Percentiles rank a stretch among this genome's conserved stretches.
Evolutionary conservation across 352 stramenopile genomes (phyloP).

Genomic region (Phytopythium sindhum): DNA sequence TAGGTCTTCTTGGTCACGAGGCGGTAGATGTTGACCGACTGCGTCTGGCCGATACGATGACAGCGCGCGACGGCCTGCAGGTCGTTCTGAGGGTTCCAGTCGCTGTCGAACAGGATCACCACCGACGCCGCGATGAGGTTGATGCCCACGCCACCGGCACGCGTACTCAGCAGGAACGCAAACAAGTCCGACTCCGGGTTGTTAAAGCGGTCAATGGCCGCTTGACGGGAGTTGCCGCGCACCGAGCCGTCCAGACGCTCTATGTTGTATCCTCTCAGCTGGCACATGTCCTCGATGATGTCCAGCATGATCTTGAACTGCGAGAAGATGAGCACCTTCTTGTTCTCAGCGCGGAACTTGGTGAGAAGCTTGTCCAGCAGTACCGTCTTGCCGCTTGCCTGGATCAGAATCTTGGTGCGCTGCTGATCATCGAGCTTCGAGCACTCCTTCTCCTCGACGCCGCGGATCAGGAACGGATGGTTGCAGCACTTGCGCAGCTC

Average conservation of each 20-base stretch:
- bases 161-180: constrained; percentile 95
- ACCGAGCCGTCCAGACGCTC: constrained; percentile 97
- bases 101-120: constrained; percentile 91
- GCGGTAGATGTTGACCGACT: constrained; percentile 99
- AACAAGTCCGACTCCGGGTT: constrained; percentile 93
- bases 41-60: constrained; percentile 99
- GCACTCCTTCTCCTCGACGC: constrained; percentile 98
- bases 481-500: constrained; percentile 99
- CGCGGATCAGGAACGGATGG: constrained; percentile 98
- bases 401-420: constrained; percentile 70
- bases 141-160: constrained; percentile 96
- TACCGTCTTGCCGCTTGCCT: constrained; percentile 96
- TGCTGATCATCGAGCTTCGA: constrained; percentile 61
- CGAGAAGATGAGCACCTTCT: constrained; percentile 99
- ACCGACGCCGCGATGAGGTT: constrained; percentile 92
- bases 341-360: constrained; percentile 95
- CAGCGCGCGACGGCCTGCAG: constrained; percentile 97
- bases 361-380: constrained; percentile 98
- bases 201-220: constrained; percentile 98
- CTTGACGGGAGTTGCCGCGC: constrained; percentile 95
- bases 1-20: constrained; percentile 99
- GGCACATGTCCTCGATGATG: constrained; percentile 90
- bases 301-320: constrained; percentile 99
- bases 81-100: constrained; percentile 99
- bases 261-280: constrained; percentile 82